Evolutionary conservation across 75 land plant species (phyloP).

Genomic region (Isoetes taiwanensis): DNA sequence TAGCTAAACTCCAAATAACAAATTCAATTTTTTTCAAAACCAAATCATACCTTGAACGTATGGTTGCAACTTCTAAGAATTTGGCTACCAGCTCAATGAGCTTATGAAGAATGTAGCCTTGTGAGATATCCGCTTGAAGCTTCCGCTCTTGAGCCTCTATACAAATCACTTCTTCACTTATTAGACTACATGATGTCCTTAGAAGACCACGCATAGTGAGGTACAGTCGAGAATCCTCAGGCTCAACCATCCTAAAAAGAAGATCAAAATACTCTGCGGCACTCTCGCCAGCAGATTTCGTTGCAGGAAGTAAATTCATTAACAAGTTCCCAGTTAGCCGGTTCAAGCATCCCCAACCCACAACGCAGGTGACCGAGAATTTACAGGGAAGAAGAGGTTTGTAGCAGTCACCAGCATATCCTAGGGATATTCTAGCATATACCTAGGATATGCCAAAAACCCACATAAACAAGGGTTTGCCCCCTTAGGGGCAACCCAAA

Average conservation of each 20-base stretch:
- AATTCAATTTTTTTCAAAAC: too few species aligned
- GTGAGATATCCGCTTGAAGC: background rate
- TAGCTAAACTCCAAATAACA: background rate
- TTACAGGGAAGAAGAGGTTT: too few species aligned
- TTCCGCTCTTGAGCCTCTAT: background rate
- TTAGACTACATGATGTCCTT: background rate
- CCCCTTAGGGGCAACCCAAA: too few species aligned
- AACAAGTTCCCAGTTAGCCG: too few species aligned
- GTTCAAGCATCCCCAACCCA: too few species aligned
- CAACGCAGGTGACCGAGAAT: too few species aligned
- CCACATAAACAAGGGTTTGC: too few species aligned
- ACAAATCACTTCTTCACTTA: background rate
- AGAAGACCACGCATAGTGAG: background rate
- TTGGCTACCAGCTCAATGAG: background rate
- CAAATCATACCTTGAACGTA: background rate
- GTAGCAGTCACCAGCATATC: too few species aligned
- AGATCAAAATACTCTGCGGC: background rate
- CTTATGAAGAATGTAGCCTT: background rate
- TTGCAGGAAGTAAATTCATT: background rate
- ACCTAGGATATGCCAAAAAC: too few species aligned
- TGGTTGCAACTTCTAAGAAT: background rate
- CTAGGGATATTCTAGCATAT: too few species aligned
- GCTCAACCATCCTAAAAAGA: background rate
- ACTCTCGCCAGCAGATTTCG: background rate
- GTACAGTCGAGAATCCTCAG: background rate